Base-by-base conservation (phyloP, 768 basidiomycete species). In the Hericium rajendrae region DNA sequence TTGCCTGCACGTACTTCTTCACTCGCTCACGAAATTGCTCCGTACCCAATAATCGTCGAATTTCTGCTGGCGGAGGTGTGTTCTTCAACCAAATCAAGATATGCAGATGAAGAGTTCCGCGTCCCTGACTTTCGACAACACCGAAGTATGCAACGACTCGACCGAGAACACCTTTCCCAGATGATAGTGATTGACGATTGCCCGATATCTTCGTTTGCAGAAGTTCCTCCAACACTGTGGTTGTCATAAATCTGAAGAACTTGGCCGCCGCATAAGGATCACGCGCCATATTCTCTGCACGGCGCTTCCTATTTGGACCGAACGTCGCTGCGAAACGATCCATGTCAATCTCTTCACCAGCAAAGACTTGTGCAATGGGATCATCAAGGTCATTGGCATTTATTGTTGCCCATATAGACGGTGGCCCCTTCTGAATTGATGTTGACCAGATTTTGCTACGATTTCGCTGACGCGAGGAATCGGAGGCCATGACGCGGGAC, bases 341-440 rank as follows among this genome's bases (percentile, higher is more conserved):
- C 10, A 80, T 55, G 52, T 80, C 65, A 9, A 81, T 78, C 0
- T 74, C 62, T 28, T 67, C 68, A 0, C 79, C 77, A 0, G 72
- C 68, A 13, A 80, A 65, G 0, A 79, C 67, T 55, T 79, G 77
- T 0, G 72, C 74, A 24, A 78, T 68, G 0, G 76, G 77, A 59
- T 78, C 74, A 38, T 75, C 69, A 0, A 71, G 52, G 56, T 78
- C 74, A 0, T 62, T 53, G 0, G 72, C 74, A 59, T 77, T 78
- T 2, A 80, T 67, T 0, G 77, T 80, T 1, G 73, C 59, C 77
- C 78, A 80, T 0, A 78, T 32, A 8, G 55, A 60, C 74, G 22
- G 22, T 1, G 72, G 70, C n/a, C 66, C 66, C 22, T 60, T 60
- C 1, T 60, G 20, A 0, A 74, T 26, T 1, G 64, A 64, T 0